Base-by-base conservation (phyloP, 306 rosid genomes). In the Neltuma alba region DNA sequence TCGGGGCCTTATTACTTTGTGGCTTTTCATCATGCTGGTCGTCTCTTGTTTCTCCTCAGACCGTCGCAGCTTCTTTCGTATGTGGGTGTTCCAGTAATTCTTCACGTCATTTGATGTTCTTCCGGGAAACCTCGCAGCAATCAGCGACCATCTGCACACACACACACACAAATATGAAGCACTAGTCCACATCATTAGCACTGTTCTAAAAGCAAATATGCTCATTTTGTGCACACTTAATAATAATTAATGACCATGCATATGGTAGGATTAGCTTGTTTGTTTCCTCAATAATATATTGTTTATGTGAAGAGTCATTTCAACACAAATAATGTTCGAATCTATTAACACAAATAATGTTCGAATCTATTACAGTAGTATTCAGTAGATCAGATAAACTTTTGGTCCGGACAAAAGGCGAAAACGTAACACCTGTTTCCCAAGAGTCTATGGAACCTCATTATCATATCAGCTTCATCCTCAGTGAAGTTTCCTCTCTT, bases 71-170 rank as follows among this genome's bases (percentile, higher is more conserved):
- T 44, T 75, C 31, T 40, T 67, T 3, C 76, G 58, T 69, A 71
- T 40, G 47, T n/a, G 1, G 15, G 74, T 72, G 80, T 76, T 71
- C 80, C 77, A 84, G 3, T 33, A 84, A 30, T 84, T 84, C 9
- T 84, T 84, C 36, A 80, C 82, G 77, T 76, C 85, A 7, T 84
- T 80, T 8, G 82, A 2, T 6, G 87, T 84, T 77, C 85, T 71
- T 66, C 82, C 85, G 0, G 82, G 82, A 55, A 80, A 72, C 34
- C 85, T 84, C 45, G 82, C 85, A 0, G 87, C 82, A 72, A 84
- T 80, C 25, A 84, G 16, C 8, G 87, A 76, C 87, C 85, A 84
- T 67, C 87, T 84, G 41, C 23, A 48, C 47, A 2, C 47, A 14
- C 47, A 2, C 47, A 15, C 14, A 10, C 45, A 2, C 11, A 11